Conservation (phyloP, 78 protist genomes). For the Chrysochromulina tobinii region DNA sequence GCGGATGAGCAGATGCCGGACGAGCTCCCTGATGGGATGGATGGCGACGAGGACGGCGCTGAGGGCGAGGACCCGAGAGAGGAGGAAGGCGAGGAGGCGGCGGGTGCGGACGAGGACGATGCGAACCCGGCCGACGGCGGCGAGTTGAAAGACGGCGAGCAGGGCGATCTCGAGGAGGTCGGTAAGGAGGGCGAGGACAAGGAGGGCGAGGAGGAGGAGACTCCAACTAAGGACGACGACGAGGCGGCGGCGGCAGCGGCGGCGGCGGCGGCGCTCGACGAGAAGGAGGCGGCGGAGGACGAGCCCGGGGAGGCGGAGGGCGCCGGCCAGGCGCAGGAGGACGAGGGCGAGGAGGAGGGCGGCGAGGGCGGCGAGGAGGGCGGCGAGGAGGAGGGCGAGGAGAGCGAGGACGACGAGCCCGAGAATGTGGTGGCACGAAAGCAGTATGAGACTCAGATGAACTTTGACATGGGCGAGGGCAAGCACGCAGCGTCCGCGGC, state of each 20-base stretch:
- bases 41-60: neutral
- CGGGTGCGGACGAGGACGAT: neutral
- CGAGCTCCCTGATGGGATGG: constrained; percentile 36
- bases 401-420: too few relatives aligned
- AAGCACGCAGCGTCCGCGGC: too few relatives aligned
- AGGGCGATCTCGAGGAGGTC: neutral
- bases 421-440: too few relatives aligned
- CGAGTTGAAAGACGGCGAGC: neutral
- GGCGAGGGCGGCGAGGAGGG: too few relatives aligned
- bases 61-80: neutral
- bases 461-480: neutral
- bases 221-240: neutral
- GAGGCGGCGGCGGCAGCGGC: neutral
- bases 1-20: constrained; percentile 38
- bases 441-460: too few relatives aligned
- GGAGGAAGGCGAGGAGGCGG: neutral
- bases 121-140: neutral
- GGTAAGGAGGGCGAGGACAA: neutral
- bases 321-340: neutral
- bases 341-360: neutral
- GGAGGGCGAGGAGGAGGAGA: neutral
- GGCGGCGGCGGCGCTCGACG: neutral
- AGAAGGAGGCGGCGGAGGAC: neutral
- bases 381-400: too few relatives aligned
- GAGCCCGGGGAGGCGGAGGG: neutral